Conservation (phyloP, 164 flowering plant genomes). For the Tetrastigma voinierianum region DNA sequence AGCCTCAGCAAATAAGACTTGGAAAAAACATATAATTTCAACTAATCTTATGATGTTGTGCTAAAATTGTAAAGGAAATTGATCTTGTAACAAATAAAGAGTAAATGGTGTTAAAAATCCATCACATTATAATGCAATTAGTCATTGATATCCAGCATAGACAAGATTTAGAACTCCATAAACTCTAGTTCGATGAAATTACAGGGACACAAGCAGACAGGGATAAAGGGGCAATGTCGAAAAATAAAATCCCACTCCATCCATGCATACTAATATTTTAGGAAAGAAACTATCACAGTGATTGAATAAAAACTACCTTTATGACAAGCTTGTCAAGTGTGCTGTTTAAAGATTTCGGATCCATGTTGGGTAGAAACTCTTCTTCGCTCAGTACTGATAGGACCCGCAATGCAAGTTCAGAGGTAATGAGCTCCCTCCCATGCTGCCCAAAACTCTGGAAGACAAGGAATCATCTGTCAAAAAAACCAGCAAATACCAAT, state of each 20-base stretch:
- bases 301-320: constrained; percentile 47
- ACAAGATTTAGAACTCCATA: too few species aligned
- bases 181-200: too few species aligned
- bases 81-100: too few species aligned
- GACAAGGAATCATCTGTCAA: constrained; percentile 99
- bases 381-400: constrained; percentile 78
- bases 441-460: constrained; percentile 99
- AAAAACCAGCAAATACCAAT: constrained; percentile 69
- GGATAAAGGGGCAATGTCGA: background rate
- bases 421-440: constrained; percentile 94
- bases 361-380: constrained; percentile 48
- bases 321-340: constrained; percentile 71
- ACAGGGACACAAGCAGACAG: background rate
- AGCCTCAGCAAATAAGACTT: too few species aligned
- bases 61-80: background rate
- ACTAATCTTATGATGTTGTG: background rate
- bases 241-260: background rate
- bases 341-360: constrained; percentile 39
- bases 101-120: background rate
- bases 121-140: background rate
- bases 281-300: background rate
- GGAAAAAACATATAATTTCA: too few species aligned
- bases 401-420: constrained; percentile 87
- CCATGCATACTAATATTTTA: background rate
- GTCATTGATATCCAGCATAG: background rate